Conservation (phyloP, 345 rosid genomes). For the Ailanthus altissimus region DNA sequence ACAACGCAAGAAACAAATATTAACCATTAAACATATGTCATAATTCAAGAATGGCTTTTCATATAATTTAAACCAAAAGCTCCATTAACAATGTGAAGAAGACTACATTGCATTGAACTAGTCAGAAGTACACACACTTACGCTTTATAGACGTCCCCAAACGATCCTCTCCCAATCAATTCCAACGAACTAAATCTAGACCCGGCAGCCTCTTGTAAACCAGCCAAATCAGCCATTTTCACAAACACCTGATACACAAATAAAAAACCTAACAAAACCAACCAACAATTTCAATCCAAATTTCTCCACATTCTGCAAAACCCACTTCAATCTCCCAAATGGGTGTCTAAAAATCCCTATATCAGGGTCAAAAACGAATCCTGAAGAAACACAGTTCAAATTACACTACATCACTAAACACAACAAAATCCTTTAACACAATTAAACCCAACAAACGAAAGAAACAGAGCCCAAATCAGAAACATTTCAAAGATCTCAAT, state of each 20-base stretch:
- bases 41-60: neutral
- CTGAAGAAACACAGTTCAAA: slow-evolving; percentile 30
- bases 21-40: neutral
- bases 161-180: slow-evolving; percentile 96
- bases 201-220: slow-evolving; percentile 78
- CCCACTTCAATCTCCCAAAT: slow-evolving; percentile 23
- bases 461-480: slow-evolving; percentile 6
- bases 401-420: slow-evolving; percentile 12
- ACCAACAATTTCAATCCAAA: slow-evolving; percentile 12
- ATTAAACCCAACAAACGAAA: slow-evolving; percentile 13
- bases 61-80: slow-evolving; percentile 8
- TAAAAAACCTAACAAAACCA: slow-evolving; percentile 15
- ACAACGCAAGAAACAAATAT: neutral
- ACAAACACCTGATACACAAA: slow-evolving; percentile 21
- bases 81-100: slow-evolving; percentile 14
- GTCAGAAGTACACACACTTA: slow-evolving; percentile 41
- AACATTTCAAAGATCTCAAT: slow-evolving; percentile 5
- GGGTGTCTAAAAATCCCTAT: slow-evolving; percentile 22
- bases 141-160: slow-evolving; percentile 99
- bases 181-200: slow-evolving; percentile 77
- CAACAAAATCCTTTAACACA: slow-evolving; percentile 7
- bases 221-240: slow-evolving; percentile 79
- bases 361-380: slow-evolving; percentile 25
- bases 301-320: slow-evolving; percentile 26
- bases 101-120: neutral